Evolutionary conservation across 352 stramenopile species (phyloP), one percentile per base, ranked within the genome.

Genomic region (Pythium sp.): DNA sequence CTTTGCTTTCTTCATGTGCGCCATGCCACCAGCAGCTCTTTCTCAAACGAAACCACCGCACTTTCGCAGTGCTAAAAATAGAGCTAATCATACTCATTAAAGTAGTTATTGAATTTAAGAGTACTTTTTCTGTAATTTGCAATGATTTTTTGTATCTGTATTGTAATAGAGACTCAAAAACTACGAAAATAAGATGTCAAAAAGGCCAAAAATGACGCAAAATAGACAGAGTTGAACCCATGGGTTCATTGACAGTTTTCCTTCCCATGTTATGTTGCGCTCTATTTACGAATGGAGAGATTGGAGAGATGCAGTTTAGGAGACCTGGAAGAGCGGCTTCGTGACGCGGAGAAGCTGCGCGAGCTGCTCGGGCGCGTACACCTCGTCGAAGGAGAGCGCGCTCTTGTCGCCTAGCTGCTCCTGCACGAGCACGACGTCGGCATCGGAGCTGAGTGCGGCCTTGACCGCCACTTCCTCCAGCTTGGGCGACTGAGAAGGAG

Each of bases 381-480:
- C 51, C 0, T 72, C 65, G 6, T 56, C 71, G 36, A 85, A 85
- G 7, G 74, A 62, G 18, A 87, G 69, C 32, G 75, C 64, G 3
- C 70, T 77, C 20, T 55, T 53, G 18, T 71, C 71, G 20, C 74
- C 71, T 0, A 90, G 76, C 62, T 92, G 82, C 56, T 93, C 81
- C 62, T 91, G 74, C 22, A 90, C 71, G 22, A 93, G 69, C 34
- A 80, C 73, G 3, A 91, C 73, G 72, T 93, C 81, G 11, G 82
- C 80, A 8, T 82, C 84, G 22, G 77, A 73, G 64, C 78, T 90
- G 18, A 86, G 72, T 28, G 74, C 69, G 11, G 82, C 82, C 55
- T 81, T 76, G 24, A 88, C 71, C 3, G 79, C 82, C 34, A 90
- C 70, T 53, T 89, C 75, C 74, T 91, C 79, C 0, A 86, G 63